Percentiles rank a stretch among this genome's conserved stretches.
Conservation (phyloP, 805 yeast genomes). For the Hanseniaspora singularis region DNA sequence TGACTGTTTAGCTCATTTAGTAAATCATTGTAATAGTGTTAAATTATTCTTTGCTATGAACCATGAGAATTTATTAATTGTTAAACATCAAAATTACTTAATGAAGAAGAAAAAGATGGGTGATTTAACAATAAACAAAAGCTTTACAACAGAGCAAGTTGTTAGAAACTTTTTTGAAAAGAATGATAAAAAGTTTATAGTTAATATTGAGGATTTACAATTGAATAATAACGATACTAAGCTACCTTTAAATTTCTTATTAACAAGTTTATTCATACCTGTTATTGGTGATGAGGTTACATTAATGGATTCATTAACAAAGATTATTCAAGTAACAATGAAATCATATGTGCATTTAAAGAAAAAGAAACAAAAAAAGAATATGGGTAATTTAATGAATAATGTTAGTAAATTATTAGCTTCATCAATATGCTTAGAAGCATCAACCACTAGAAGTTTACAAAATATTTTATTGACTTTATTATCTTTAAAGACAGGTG, state of each 20-base stretch:
- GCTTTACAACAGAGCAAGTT: slow-evolving; percentile 22
- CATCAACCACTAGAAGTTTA: slow-evolving; percentile 74
- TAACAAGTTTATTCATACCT: slow-evolving; percentile 49
- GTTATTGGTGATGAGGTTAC: slow-evolving; percentile 61
- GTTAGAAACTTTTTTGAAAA: background rate
- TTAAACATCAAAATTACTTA: slow-evolving; percentile 28
- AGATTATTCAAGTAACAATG: slow-evolving; percentile 64
- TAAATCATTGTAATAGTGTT: slow-evolving; percentile 55
- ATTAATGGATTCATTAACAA: slow-evolving; percentile 63
- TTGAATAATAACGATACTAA: slow-evolving; percentile 26
- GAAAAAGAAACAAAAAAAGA: slow-evolving; percentile 35
- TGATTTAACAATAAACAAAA: background rate
- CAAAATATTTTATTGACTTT: slow-evolving; percentile 71
- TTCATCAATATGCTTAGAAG: slow-evolving; percentile 49
- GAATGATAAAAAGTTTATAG: background rate
- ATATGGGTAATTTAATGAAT: slow-evolving; percentile 36
- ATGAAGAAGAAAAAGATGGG: slow-evolving; percentile 30
- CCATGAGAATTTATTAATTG: slow-evolving; percentile 43
- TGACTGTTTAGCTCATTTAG: slow-evolving; percentile 58
- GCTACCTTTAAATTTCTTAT: slow-evolving; percentile 62
- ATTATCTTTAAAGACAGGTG: slow-evolving; percentile 60
- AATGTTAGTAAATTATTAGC: background rate
- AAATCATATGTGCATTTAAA: slow-evolving; percentile 28
- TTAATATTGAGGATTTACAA: background rate
- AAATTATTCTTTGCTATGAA: slow-evolving; percentile 68